Base-by-base conservation (phyloP, 2,329 filamentous ascomycete species). In the Byssothecium circinans region DNA sequence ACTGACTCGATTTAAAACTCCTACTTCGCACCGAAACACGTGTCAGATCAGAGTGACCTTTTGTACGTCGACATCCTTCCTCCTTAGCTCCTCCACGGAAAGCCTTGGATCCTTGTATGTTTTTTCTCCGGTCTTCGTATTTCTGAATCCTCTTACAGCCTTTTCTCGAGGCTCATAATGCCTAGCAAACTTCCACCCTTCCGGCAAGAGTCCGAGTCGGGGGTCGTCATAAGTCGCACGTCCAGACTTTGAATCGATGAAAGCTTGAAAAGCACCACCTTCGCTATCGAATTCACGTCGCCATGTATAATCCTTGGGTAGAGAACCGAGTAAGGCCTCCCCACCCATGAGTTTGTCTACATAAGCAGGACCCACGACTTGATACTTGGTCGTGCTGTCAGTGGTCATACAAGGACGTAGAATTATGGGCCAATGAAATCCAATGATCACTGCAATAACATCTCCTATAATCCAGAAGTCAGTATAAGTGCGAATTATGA, bases 151-250 rank as follows among this genome's bases (percentile, higher is more conserved):
- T 15, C 15, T 35, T 22, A 17, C 10, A 15, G n/a, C 30, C 7
- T 15, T 2, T 27, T 25, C 15, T 14, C 10, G 17, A 17, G 30
- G 30, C n/a, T 29, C 14, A 25, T 39, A 45, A 19, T 38, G 33
- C 14, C 37, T 35, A 4, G 5, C 4, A 30, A 36, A 46, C n/a
- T 22, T 20, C 37, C 44, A 46, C 19, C 22, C 44, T 4, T 46
- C 37, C 3, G 38, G 44, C 15, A 46, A 18, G 18, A n/a, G 29
- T 8, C 44, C 44, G 3, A 46, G 7, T 25, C 44, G 37, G 17
- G 44, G 44, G 19, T 46, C 44, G 35, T 46, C 38, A 32, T 41
- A 41, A 10, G 20, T 20, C 2, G 10, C 17, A 10, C 3, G 11
- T 5, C 30, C 37, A 12, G 14, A 41, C 6, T 32, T 15, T 15